phyloP scores from a whole-genome alignment of 306 rosid genomes.

The Gynostemma pentaphyllum region DNA sequence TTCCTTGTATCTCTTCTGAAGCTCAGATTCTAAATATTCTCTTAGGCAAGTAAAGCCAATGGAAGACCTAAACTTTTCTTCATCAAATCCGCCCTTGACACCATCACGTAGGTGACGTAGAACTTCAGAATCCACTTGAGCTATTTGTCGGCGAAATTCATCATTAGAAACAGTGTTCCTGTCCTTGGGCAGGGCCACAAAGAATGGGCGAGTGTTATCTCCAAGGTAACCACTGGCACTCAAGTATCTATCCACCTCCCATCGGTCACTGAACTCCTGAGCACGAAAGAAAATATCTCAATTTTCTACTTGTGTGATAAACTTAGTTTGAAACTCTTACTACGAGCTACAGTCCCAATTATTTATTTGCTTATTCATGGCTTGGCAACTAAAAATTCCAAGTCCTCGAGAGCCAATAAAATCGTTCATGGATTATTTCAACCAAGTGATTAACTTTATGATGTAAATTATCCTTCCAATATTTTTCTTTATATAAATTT shows the following conservation, averaged over 20 bases:
- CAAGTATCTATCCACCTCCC: constrained; percentile 98
- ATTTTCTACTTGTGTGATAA: neutral
- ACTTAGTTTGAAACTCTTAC: neutral
- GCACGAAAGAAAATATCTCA: constrained; percentile 1
- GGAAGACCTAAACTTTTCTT: constrained; percentile 61
- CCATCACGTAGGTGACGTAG: constrained; percentile 71
- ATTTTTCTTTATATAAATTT: neutral
- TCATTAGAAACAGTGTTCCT: constrained; percentile 67
- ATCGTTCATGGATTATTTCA: neutral
- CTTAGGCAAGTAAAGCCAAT: constrained; percentile 75
- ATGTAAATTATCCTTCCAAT: neutral
- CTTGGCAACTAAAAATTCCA: neutral
- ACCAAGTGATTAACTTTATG: neutral
- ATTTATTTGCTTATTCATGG: neutral
- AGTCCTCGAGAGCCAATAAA: neutral
- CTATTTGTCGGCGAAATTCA: constrained; percentile 85
- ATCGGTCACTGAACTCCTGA: constrained; percentile 85
- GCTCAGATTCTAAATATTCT: constrained; percentile 82
- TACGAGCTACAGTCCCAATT: neutral
- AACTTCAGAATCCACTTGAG: constrained; percentile 77
- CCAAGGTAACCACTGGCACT: constrained; percentile 95
- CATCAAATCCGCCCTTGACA: constrained; percentile 82
- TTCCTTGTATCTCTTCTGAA: constrained; percentile 92
- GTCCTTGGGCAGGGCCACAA: constrained; percentile 89
- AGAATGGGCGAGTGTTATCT: constrained; percentile 62